Conservation (phyloP, 2,329 filamentous ascomycete genomes). For the Exophiala phaeomuriformis region DNA sequence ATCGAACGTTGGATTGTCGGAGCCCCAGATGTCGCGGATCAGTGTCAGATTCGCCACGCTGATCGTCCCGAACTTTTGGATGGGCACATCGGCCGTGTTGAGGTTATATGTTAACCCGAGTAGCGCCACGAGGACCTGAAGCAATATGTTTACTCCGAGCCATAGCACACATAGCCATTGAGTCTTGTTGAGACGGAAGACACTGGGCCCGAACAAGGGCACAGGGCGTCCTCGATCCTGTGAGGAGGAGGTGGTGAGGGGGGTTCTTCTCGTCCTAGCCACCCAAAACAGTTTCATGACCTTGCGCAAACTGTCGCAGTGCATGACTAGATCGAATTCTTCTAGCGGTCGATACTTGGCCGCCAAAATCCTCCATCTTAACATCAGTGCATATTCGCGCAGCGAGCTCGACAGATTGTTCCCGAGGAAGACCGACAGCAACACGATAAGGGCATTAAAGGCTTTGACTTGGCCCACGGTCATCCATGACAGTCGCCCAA, state of each 20-base stretch:
- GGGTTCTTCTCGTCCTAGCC: constrained; percentile 10
- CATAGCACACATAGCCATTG: constrained; percentile 23
- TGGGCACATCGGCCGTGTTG: constrained; percentile 15
- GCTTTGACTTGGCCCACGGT: constrained; percentile 20
- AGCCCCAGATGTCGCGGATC: constrained; percentile 38
- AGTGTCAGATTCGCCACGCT: constrained; percentile 88
- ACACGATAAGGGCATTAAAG: constrained; percentile 26
- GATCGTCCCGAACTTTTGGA: constrained; percentile 95
- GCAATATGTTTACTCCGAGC: constrained; percentile 19
- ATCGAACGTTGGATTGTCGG: constrained; percentile 9
- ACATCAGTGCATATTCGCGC: constrained; percentile 22
- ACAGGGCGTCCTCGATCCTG: no score
- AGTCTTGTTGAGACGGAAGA: constrained; percentile 18
- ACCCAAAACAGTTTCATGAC: constrained; percentile 22
- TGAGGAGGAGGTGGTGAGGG: no score
- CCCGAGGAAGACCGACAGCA: constrained; percentile 23
- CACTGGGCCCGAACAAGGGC: no score
- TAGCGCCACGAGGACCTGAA: constrained; percentile 23
- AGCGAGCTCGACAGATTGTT: constrained; percentile 21
- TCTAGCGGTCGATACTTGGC: constrained; percentile 23
- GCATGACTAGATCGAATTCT: constrained; percentile 26
- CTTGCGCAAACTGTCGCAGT: constrained; percentile 23
- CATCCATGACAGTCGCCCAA: constrained; percentile 15
- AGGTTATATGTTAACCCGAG: constrained; percentile 26
- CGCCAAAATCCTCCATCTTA: constrained; percentile 25